Base-by-base conservation (phyloP, 495 filamentous ascomycete genomes). In the Polyplosphaeria fusca region DNA sequence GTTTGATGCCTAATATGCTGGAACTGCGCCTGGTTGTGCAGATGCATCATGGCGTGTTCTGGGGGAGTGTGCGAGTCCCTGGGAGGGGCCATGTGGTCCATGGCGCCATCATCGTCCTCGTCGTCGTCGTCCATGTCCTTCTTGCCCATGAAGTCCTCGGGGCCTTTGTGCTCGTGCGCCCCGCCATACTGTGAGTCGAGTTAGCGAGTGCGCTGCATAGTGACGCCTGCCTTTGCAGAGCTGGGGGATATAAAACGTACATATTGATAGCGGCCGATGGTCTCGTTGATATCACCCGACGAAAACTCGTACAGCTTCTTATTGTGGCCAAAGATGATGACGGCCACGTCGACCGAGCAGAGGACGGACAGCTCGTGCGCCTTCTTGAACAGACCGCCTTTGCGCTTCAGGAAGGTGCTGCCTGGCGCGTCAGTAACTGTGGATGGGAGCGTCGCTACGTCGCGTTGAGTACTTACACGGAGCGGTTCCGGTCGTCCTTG, bases 381-480 rank as follows among this genome's bases (percentile, higher is more conserved):
- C 80, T 98, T 98, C 82, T 98, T 98, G 81, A 98, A 97, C 22
- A 98, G 79, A 65, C 93, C 93, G 63, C 92, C 93, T 75, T 98
- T 98, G 73, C 93, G 87, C 77, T 98, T 98, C 50, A 98, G 77
- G 71, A 98, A 98, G 27, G 93, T 98, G 54, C 94, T 96, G 68
- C 49, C 30, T 35, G 39, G 50, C 45, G 27, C 9, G 22, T 16
- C 22, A 40, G 47, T 27, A 30, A 57, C 65, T 40, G 35, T 7
- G 18, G 32, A 27, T 22, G 50, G 22, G 4, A 37, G 43, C 12
- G 12, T 26, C 11, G 9, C 32, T 47, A 48, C 25, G 38, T n/a
- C 22, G 52, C 48, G 27, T 42, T 50, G 19, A 35, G 25, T n/a
- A 80, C 91, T 77, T 88, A 96, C 92, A 96, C 93, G 61, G 92